A percentile compares a stretch with the other conserved stretches of the same genome.
These are phyloP conservation scores for Dalbergia oliveri DNA, from an alignment of 306 rosid genomes.

Conservation along the genomic window DNA sequence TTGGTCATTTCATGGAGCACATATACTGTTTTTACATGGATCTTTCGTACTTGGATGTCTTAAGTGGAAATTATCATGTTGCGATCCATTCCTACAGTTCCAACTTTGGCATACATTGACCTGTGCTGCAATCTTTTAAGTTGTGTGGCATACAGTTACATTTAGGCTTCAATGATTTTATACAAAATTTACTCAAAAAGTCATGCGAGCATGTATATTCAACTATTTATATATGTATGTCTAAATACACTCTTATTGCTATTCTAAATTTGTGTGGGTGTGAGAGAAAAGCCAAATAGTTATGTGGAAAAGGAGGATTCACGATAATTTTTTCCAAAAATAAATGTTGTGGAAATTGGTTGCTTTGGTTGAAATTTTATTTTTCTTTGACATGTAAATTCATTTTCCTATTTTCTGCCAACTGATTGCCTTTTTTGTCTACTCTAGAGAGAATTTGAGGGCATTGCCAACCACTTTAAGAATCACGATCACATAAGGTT, in stretches of 20 bases:
- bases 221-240: neutral
- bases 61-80: neutral
- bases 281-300: neutral
- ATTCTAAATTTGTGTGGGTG: neutral
- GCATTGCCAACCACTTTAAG: conserved; percentile 77
- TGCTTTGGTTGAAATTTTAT: conserved; percentile 19
- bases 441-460: conserved; percentile 88
- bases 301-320: conserved; percentile 33
- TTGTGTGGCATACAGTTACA: neutral
- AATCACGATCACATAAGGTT: conserved; percentile 78
- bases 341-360: conserved; percentile 19
- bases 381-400: conserved; percentile 38
- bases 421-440: conserved; percentile 47
- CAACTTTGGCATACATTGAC: conserved; percentile 7
- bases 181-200: neutral
- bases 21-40: neutral
- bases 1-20: neutral
- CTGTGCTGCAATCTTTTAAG: neutral
- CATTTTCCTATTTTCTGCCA: conserved; percentile 26
- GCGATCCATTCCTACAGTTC: too few relatives aligned
- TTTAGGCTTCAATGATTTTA: neutral
- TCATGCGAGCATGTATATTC: neutral
- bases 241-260: neutral
- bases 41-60: neutral
- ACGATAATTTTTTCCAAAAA: conserved; percentile 12